Evolutionary conservation across 257 asterid genomes (phyloP), one percentile per base, ranked within the genome.

Genomic region (Handroanthus guayacan): DNA sequence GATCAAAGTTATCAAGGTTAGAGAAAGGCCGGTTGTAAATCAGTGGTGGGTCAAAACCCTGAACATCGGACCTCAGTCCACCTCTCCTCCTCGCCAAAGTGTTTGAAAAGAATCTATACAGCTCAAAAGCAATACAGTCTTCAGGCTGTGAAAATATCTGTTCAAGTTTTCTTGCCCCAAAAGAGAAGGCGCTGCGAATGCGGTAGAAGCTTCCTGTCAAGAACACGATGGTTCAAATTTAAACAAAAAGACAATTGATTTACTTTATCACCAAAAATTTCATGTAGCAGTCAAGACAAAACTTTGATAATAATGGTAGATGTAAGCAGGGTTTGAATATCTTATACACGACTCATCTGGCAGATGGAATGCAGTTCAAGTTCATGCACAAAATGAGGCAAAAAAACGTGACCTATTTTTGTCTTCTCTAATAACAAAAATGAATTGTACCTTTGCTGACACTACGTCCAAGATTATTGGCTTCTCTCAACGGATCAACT

Each of bases 391-490:
- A 36, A 25, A 67, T 44, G 17, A 67, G 31, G 31, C 31, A 25
- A 44, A 50, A 61, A 20, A 50, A 17, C 18, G 0, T 7, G 13
- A 18, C 44, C 25, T 50, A 9, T 4, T 48, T 47, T 48, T 34
- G 12, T n/a, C 51, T 14, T 13, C 9, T 45, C n/a, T 11, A 8
- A 58, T 41, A 39, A 79, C 37, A 48, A 16, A 48, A 34, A 3
- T 41, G 5, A 45, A n/a, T 58, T 41, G 45, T 85, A 94, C 98
- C 97, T 91, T 85, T 85, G 80, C 87, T 86, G 67, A 94, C 93
- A 74, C 98, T 91, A 8, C 98, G 89, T 55, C 98, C 98, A 31
- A 94, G 94, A 82, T 94, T 94, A 79, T 92, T 92, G 75, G 50
- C 76, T 69, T 90, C 95, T 77, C 87, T 91, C 52, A 91, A 85